Base-by-base conservation (phyloP, 495 filamentous ascomycete genomes). In the Baudoinia panamericana region DNA sequence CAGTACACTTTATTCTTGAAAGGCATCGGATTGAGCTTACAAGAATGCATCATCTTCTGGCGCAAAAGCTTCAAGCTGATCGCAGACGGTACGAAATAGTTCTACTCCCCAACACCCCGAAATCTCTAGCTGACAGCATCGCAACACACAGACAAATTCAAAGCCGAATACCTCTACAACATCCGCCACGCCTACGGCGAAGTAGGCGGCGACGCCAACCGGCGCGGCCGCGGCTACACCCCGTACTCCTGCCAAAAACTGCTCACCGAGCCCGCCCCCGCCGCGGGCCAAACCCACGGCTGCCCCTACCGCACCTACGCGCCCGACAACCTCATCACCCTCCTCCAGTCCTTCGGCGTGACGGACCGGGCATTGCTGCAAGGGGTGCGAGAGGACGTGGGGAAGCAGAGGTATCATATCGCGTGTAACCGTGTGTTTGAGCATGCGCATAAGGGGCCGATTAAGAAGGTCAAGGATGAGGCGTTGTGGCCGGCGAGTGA, bases 1-100 rank as follows among this genome's bases (percentile, higher is more conserved):
- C 92, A 99, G 63, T 99, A 96, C 66, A 82, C 80, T 0, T 73
- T 99, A 15, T 99, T 99, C 71, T 71, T 99, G 42, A 99, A 99
- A 65, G 92, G 92, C 23, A 83, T 99, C 46, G 92, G 92, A 0
- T 69, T 99, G 8, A 82, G 72, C 36, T 67, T 96, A 7, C 84
- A 95, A 50, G 88, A 99, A 53, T 86, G 76, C 54, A 73, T 99
- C n/a, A 50, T 82, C 8, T 99, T 96, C 67, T 99, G 92, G 92
- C 80, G 92, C 6, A 70, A 73, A 39, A 62, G 68, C 10, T 96
- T 96, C 72, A 75, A 71, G 42, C 75, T 79, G 40, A 76, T 86
- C 29, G 84, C 81, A 0, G 90, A 95, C 51, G 92, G 96, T 57
- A 74, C 69, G 13, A 93, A 92, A n/a, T n/a, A n/a, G n/a, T 71